Evolutionary conservation across 345 rosid species (phyloP).

Genomic region (Gynandropsis gynandra): DNA sequence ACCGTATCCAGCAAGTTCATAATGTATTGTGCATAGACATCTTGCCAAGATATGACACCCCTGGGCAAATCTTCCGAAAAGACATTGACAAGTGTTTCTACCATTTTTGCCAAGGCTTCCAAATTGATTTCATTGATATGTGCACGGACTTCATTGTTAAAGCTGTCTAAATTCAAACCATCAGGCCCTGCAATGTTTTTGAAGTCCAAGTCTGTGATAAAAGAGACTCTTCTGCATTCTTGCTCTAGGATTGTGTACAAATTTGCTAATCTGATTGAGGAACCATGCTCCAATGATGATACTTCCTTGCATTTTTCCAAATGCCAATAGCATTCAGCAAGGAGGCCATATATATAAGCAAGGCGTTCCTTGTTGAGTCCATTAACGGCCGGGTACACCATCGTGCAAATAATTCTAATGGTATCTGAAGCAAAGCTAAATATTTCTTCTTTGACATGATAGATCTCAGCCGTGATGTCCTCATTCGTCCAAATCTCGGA

Average conservation of each 20-base stretch:
- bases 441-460: conserved; percentile 57
- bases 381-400: conserved; percentile 73
- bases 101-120: conserved; percentile 88
- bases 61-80: conserved; percentile 39
- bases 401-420: conserved; percentile 43
- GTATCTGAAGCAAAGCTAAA: conserved; percentile 52
- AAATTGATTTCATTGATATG: conserved; percentile 48
- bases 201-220: conserved; percentile 68
- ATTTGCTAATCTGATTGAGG: conserved; percentile 35
- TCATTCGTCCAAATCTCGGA: conserved; percentile 79
- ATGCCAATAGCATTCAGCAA: conserved; percentile 60
- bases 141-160: conserved; percentile 55
- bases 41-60: conserved; percentile 56
- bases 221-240: conserved; percentile 79
- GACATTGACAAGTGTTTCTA: conserved; percentile 38
- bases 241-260: conserved; percentile 52
- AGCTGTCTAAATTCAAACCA: conserved; percentile 54
- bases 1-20: conserved; percentile 40
- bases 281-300: conserved; percentile 22
- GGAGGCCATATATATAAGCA: conserved; percentile 62
- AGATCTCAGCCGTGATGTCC: conserved; percentile 65
- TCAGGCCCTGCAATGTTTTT: conserved; percentile 62
- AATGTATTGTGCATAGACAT: conserved; percentile 61
- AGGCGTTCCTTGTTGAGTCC: conserved; percentile 80
- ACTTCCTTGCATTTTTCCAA: conserved; percentile 47